Evolutionary conservation across 495 filamentous ascomycete genomes (phyloP), one percentile per base, ranked within the genome.

Genomic region (Pyrenopolyporus hunteri): DNA sequence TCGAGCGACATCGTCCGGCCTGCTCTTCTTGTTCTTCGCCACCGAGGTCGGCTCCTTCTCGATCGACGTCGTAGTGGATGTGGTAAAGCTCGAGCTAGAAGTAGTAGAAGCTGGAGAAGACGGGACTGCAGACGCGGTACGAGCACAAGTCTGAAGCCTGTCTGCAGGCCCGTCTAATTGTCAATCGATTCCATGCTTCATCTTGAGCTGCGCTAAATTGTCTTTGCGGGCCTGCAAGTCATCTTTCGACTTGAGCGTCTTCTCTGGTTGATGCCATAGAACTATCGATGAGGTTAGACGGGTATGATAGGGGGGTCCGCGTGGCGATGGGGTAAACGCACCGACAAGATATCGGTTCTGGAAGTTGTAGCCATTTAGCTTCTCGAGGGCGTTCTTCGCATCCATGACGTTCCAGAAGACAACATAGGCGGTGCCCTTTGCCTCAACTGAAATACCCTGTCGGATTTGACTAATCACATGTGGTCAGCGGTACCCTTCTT

Each of bases 391-490:
- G 76, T 89, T 85, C 79, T 98, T 98, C 60, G 94, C 93, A 82
- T 98, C 94, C 86, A 97, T 92, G 20, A 97, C 95, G 80, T 98
- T 95, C 74, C 98, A 95, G 80, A 95, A 98, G 73, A 98, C 94
- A 43, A 98, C 95, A 79, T 96, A 98, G 68, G 92, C 93, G 22
- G 94, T 98, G 69, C 94, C 94, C 75, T 98, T 98, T 64, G 94
- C 97, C 73, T 95, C 95, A 78, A 86, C 92, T 57, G 93, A 91
- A 69, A 97, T 98, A 67, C 94, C 94, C 78, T 97, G 93, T 71
- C 94, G 93, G 70, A 98, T 94, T 89, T 98, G 94, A 62, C 94
- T 98, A 55, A 22, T 32, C 22, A 55, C n/a, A n/a, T n/a, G n/a
- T 23, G n/a, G 63, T 82, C 68, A 81, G 74, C 52, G 22, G 29